Base-by-base conservation (phyloP, 768 basidiomycete genomes). In the Trichaptum fuscoviolaceum region DNA sequence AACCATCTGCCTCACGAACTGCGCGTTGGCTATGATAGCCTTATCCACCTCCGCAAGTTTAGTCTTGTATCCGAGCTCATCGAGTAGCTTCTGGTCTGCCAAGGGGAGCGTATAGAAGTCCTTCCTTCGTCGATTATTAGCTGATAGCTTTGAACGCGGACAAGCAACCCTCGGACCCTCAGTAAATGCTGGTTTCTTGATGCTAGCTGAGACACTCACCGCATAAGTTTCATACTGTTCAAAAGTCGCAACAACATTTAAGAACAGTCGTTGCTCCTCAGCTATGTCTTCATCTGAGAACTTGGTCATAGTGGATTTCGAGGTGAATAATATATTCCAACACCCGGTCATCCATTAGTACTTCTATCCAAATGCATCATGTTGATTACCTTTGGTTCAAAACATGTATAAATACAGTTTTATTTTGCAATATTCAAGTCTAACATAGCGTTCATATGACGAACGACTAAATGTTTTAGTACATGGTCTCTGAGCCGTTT, bases 1-100 rank as follows among this genome's bases (percentile, higher is more conserved):
- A 12, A 93, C 87, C 69, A 96, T 89, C 68, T 84, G 78, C 3
- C 83, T 79, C 66, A 96, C 74, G 74, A 98, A 95, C 58, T 88
- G 80, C 1, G 92, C 89, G 71, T 96, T 97, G 63, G 80, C 85
- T 63, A 85, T 75, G 69, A 97, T 96, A 9, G 92, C 91, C 8
- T 84, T 79, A 76, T 98, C 95, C 15, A 93, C 89, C 27, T 83
- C 86, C 35, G 88, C 84, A 0, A 98, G 82, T 73, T 94, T 95
- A 66, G 86, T 79, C 69, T 88, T 86, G 75, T 92, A 96, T 7
- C 92, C 92, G 6, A 96, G 74, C 15, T 73, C 70, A 17, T 85
- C 82, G 1, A 96, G 81, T 0, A 96, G 75, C 0, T 82, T 85
- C 71, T 88, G 89, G 73, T 96, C 93, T 26, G 80, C 81, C 52